Base-by-base conservation (phyloP, 2,329 filamentous ascomycete genomes). In the Aureobasidium sp. region DNA sequence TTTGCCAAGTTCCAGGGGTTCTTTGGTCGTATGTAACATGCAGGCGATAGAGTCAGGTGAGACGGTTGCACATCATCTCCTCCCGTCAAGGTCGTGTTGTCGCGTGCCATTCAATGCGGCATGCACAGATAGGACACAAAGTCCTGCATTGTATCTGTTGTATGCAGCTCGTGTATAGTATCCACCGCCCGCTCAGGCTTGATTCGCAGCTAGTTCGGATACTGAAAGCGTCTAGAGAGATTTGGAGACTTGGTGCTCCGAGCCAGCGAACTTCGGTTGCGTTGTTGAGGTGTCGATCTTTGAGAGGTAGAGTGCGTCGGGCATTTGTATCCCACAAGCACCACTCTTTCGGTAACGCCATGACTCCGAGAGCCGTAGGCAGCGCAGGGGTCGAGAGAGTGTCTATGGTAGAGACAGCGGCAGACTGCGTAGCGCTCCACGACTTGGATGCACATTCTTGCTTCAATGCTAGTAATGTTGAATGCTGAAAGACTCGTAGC, bases 401-500 rank as follows among this genome's bases (percentile, higher is more conserved):
- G 92, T 70, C 87, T 82, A 79, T 93, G 90, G 80, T 96, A 95
- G 68, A 93, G 81, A 76, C 91, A 96, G 66, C 86, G 84, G 81
- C 91, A 96, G 61, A 88, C 89, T 61, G 91, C 86, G 79, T 91
- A 96, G 37, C 90, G 82, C 75, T 96, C 91, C 68, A 93, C 80
- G 64, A 96, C 77, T 77, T 92, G 89, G 71, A 90, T 92, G 72
- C 91, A 96, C 91, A 96, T 96, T 45, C n/a, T 50, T 32, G 45
- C 27, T 48, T 30, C 30, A 14, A n/a, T 48, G 30, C 16, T 42
- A 10, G 21, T 8, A 14, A 16, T 14, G 8, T 54, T 7, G 39
- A 8, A 10, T 16, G 39, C 32, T 44, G 14, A 7, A 13, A 29
- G 14, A 29, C 25, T 25, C n/a, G 29, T 16, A 25, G 34, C 34